Base-by-base conservation (phyloP, 371 early-diverging fungal genomes). In the Mortierella polycephala region DNA sequence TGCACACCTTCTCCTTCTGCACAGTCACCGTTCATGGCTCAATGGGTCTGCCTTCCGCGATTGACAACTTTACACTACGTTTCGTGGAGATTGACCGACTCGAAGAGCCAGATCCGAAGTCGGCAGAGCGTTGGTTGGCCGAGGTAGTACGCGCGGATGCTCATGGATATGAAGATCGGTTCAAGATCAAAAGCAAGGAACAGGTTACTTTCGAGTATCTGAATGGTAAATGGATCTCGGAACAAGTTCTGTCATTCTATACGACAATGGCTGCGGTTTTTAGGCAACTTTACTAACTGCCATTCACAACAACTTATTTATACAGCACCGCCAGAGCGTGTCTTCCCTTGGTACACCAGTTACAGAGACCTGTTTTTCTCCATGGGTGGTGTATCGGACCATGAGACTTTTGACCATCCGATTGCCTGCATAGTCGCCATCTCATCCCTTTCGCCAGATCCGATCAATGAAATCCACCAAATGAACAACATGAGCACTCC, bases 331-430 rank as follows among this genome's bases (percentile, higher is more conserved):
- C 20, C 69, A 11, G 61, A 64, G 47, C 57, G 53, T n/a, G 56
- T 86, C 45, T 91, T 92, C 42, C 98, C 98, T n/a, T 97, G 97
- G 97, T 98, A 94, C 83, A 72, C 86, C 8, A 81, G 86, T 67
- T 97, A 95, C 72, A 85, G 93, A 44, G 83, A 91, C 45, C 80
- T 88, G 23, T 83, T 94, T 60, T 85, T 94, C 18, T 84, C 86
- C 41, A 80, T 86, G 16, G 85, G 88, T 60, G 93, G 92, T 4
- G 86, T 90, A 9, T 87, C 93, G 0, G 96, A 96, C 66, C 95
- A 97, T 68, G 96, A 97, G 71, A 90, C 96, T 7, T 97, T 98
- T 75, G 93, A 95, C 62, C 97, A 97, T 72, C 98, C 98, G 2
- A 92, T 97, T 1, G 95, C 95, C 9, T 90, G 94, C 52, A 68